These are phyloP conservation scores for Macrophomina tecta DNA, from an alignment of 2,329 filamentous ascomycete species.

Conservation along the genomic window DNA sequence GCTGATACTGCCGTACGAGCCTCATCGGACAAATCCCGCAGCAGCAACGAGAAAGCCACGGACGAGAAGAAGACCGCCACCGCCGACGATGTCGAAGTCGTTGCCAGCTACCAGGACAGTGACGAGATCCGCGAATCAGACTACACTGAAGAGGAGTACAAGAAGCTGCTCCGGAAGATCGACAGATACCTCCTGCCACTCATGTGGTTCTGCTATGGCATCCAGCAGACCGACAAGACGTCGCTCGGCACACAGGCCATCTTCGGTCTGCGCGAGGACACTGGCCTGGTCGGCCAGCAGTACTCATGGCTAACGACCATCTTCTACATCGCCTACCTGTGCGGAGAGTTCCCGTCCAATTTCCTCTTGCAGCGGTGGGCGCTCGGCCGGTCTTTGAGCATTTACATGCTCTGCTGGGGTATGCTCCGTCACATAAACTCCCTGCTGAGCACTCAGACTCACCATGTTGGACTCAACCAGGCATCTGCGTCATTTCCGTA, in stretches of 20 bases:
- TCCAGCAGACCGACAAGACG: conserved; percentile 62
- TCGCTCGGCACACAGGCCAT: conserved; percentile 53
- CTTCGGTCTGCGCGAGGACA: conserved; percentile 57
- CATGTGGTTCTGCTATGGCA: conserved; percentile 54
- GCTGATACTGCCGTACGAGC: neutral
- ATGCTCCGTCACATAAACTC: neutral
- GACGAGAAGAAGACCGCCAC: conserved; percentile 13
- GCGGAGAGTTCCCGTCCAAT: conserved; percentile 32
- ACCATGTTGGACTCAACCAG: neutral
- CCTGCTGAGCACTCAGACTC: neutral
- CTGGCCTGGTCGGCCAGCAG: conserved; percentile 54
- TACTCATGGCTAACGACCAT: conserved; percentile 68
- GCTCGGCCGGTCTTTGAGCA: conserved; percentile 27
- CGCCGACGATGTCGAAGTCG: conserved; percentile 19
- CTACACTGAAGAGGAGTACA: conserved; percentile 27
- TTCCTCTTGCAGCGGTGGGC: conserved; percentile 30
- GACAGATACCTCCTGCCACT: conserved; percentile 26
- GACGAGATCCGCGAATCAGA: conserved; percentile 25
- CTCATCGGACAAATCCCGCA: neutral
- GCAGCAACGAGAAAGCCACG: conserved; percentile 15
- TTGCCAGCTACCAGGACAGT: conserved; percentile 2
- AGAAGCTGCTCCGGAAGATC: conserved; percentile 26
- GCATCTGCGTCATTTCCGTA: conserved; percentile 26
- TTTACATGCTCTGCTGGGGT: conserved; percentile 29
- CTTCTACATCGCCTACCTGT: conserved; percentile 50